Percentiles rank a stretch among this genome's conserved stretches.
Conservation (phyloP, 108 stramenopile species). For the Cyclotella sp. region DNA sequence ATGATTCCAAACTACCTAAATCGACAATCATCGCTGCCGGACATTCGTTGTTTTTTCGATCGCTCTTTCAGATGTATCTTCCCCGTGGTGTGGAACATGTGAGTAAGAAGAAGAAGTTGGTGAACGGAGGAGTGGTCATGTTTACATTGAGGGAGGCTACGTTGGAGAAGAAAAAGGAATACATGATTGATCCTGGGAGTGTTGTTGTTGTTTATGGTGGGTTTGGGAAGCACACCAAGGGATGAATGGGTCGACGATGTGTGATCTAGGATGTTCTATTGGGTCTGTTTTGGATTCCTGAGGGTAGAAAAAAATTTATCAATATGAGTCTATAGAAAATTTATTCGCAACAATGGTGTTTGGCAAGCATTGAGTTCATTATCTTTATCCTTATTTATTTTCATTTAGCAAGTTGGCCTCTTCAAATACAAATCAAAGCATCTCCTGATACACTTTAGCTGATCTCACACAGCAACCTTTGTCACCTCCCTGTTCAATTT, state of each 20-base stretch:
- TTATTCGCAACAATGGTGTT: too few relatives aligned
- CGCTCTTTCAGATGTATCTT: conserved; percentile 83
- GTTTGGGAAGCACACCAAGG: conserved; percentile 67
- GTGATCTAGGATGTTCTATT: not conserved
- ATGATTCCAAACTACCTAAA: conserved; percentile 53
- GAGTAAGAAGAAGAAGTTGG: conserved; percentile 84
- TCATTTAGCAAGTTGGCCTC: not conserved
- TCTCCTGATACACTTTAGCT: not conserved
- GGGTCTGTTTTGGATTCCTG: not conserved
- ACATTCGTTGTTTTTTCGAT: conserved; percentile 90
- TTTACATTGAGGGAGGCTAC: conserved; percentile 78
- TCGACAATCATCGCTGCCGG: conserved; percentile 79
- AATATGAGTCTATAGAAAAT: not conserved
- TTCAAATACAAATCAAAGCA: not conserved
- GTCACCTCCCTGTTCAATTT: not conserved
- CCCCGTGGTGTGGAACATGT: conserved; percentile 69
- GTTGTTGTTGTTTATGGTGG: conserved; percentile 84
- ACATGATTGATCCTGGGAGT: conserved; percentile 84
- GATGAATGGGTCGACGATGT: not conserved
- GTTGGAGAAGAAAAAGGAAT: conserved; percentile 54
- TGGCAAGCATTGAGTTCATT: too few relatives aligned
- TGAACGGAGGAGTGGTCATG: conserved; percentile 85
- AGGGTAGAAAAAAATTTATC: not conserved
- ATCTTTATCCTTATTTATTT: too few relatives aligned
- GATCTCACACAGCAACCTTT: not conserved